These are phyloP conservation scores for Neoascochyta sp. DNA, from an alignment of 2,329 filamentous ascomycete genomes.

Conservation along the genomic window DNA sequence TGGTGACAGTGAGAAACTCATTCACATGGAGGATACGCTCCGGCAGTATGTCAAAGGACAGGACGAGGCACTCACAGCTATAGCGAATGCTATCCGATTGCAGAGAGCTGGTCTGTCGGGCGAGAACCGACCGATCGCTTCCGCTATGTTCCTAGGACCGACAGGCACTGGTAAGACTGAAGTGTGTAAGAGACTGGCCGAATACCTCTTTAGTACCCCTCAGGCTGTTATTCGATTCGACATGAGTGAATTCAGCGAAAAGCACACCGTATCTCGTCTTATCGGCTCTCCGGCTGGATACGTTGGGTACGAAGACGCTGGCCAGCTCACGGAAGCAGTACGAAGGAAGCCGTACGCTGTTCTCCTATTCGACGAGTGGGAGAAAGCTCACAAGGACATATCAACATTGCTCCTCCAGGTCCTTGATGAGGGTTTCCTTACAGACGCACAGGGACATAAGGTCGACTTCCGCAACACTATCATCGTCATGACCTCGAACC, in stretches of 20 bases:
- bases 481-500: constrained; percentile 92
- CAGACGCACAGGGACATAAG: constrained; percentile 91
- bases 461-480: constrained; percentile 96
- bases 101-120: constrained; percentile 89
- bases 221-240: constrained; percentile 90
- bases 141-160: constrained; percentile 96
- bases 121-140: constrained; percentile 85
- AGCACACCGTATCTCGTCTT: constrained; percentile 88
- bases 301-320: constrained; percentile 93
- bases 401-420: constrained; percentile 89
- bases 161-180: constrained; percentile 98
- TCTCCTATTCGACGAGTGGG: constrained; percentile 93
- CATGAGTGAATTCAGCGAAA: constrained; percentile 97
- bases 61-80: constrained; percentile 86
- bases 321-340: constrained; percentile 92
- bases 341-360: constrained; percentile 93
- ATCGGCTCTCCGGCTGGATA: constrained; percentile 90
- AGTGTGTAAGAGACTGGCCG: constrained; percentile 91
- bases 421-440: constrained; percentile 92
- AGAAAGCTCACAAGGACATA: constrained; percentile 95
- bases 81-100: constrained; percentile 88
- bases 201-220: constrained; percentile 89
- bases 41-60: constrained; percentile 83
- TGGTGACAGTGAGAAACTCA: constrained; percentile 89
- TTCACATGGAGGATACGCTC: constrained; percentile 91